Evolutionary conservation across 495 filamentous ascomycete genomes (phyloP).

Genomic region (Xylaria acuta): DNA sequence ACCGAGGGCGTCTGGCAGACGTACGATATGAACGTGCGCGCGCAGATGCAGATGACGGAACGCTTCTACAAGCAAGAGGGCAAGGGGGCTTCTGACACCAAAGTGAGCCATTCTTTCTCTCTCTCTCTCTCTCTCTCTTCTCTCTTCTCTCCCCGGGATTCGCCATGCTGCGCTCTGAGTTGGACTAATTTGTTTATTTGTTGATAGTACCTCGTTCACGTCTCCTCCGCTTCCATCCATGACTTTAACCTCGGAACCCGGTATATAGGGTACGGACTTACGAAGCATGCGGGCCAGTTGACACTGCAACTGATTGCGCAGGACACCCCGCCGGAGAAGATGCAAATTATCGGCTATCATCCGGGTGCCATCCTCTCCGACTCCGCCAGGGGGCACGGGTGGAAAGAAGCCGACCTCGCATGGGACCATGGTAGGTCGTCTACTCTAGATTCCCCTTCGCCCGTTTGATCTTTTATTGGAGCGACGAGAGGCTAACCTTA

Average conservation of each 20-base stretch:
- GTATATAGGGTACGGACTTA: slow-evolving; percentile 39
- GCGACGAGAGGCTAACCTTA: not conserved
- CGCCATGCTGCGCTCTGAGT: not conserved
- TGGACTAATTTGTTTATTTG: not conserved
- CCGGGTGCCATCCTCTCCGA: slow-evolving; percentile 50
- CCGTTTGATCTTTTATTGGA: not conserved
- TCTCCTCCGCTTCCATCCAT: slow-evolving; percentile 43
- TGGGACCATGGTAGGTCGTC: slow-evolving; percentile 49
- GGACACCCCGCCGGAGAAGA: slow-evolving; percentile 34
- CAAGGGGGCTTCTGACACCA: slow-evolving; percentile 14
- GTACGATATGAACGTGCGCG: slow-evolving; percentile 45
- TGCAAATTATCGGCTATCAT: slow-evolving; percentile 54
- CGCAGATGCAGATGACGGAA: slow-evolving; percentile 43
- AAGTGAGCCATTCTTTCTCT: not conserved
- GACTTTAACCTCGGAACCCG: slow-evolving; percentile 13
- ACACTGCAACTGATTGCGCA: slow-evolving; percentile 47
- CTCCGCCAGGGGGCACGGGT: slow-evolving; percentile 28
- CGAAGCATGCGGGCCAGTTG: slow-evolving; percentile 48
- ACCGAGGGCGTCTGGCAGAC: slow-evolving; percentile 37
- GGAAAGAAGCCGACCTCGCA: slow-evolving; percentile 20
- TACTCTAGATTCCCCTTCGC: not conserved
- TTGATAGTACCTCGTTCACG: slow-evolving; percentile 43
- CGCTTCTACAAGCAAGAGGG: slow-evolving; percentile 41
- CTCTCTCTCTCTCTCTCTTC: no score
- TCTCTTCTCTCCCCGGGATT: not conserved